A percentile compares a stretch with the other conserved stretches of the same genome.
phyloP scores from a whole-genome alignment of 441 rosid species.

The Metrosideros polymorpha region DNA sequence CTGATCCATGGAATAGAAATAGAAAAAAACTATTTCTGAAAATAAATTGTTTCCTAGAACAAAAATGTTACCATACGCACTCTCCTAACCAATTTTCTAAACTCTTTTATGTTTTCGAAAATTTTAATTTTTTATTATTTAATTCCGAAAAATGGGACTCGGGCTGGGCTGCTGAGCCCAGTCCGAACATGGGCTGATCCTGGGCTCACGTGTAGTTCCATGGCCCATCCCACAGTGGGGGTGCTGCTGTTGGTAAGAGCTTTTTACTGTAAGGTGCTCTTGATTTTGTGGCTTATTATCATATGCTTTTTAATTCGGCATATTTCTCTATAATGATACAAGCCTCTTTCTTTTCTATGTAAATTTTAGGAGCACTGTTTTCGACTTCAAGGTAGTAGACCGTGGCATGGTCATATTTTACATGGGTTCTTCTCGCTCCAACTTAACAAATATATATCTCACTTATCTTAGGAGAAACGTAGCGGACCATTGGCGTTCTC shows the following conservation, averaged over 20 bases:
- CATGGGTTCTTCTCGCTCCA: neutral
- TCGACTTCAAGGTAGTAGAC: neutral
- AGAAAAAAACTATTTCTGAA: too few relatives aligned
- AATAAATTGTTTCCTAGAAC: too few relatives aligned
- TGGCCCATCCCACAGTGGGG: neutral
- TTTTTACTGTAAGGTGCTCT: neutral
- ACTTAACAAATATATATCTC: neutral
- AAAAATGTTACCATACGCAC: too few relatives aligned
- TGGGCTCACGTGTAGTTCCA: too few relatives aligned
- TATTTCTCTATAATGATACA: neutral
- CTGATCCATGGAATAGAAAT: too few relatives aligned
- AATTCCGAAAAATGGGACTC: too few relatives aligned
- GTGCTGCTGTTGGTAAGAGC: slow-evolving; percentile 26
- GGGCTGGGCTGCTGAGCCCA: too few relatives aligned
- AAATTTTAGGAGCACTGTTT: neutral
- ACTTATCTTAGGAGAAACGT: neutral
- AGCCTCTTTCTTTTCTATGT: neutral
- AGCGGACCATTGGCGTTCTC: neutral
- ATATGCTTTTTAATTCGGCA: neutral
- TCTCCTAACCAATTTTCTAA: too few relatives aligned
- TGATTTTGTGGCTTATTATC: neutral
- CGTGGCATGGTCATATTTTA: neutral
- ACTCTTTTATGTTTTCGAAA: too few relatives aligned
- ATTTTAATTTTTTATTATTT: too few relatives aligned
- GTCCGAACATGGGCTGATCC: too few relatives aligned